These are phyloP conservation scores for Rhododendron kiyosumense DNA, from an alignment of 148 eudicot species.

Conservation along the genomic window DNA sequence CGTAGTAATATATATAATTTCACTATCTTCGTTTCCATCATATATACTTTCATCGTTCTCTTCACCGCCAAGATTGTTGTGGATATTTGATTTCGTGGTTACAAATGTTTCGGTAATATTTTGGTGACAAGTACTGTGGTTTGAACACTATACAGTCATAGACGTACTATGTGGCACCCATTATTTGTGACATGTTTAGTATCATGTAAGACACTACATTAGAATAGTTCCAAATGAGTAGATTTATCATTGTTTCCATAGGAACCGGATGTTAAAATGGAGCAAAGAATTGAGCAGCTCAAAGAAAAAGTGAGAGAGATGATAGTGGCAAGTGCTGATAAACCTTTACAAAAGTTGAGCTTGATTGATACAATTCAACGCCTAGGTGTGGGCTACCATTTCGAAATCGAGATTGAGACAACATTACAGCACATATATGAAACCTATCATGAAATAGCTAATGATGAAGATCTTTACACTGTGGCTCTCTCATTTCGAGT, in stretches of 20 bases:
- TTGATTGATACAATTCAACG: constrained; percentile 23
- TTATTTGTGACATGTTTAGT: too few species aligned
- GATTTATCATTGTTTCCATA: background rate
- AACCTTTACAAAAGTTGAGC: background rate
- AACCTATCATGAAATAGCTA: background rate
- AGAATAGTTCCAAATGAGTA: too few species aligned
- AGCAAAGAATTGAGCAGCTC: constrained; percentile 4
- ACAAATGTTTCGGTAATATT: too few species aligned
- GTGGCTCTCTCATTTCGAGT: constrained; percentile 19
- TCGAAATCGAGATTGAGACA: constrained; percentile 1
- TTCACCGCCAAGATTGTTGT: too few species aligned
- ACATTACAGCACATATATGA: constrained; percentile 5
- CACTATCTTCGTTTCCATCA: too few species aligned
- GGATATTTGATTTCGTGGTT: too few species aligned
- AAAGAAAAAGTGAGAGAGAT: constrained; percentile 13
- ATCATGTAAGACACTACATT: too few species aligned
- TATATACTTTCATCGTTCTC: too few species aligned
- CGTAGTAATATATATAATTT: too few species aligned
- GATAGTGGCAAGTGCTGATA: background rate
- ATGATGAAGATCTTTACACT: constrained; percentile 1
- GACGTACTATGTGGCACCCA: too few species aligned
- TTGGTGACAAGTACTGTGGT: too few species aligned
- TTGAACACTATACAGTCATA: too few species aligned
- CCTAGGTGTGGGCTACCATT: constrained; percentile 9
- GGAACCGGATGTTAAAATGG: background rate